phyloP scores from a whole-genome alignment of 306 rosid genomes.

The Oxytropis ochrocephala region DNA sequence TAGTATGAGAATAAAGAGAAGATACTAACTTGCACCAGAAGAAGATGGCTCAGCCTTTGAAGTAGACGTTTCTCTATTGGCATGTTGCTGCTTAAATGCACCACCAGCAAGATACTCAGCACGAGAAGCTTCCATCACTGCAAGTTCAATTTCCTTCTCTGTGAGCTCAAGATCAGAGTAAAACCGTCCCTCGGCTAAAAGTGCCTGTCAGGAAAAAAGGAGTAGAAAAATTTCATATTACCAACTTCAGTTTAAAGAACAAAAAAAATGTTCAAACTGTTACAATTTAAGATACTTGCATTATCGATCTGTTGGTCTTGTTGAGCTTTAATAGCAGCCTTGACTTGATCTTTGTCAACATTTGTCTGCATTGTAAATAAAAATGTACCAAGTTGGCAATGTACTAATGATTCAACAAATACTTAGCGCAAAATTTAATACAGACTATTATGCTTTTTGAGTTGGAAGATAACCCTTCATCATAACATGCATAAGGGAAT shows the following conservation, averaged over 20 bases:
- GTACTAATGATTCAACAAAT: not conserved
- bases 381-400: not conserved
- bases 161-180: slow-evolving; percentile 98
- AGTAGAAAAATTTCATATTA: not conserved
- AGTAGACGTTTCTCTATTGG: slow-evolving; percentile 59
- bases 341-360: slow-evolving; percentile 87
- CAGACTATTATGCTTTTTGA: not conserved
- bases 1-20: not conserved
- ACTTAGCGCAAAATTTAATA: not conserved
- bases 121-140: slow-evolving; percentile 85
- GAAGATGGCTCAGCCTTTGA: slow-evolving; percentile 88
- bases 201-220: slow-evolving; percentile 54
- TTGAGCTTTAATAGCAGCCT: slow-evolving; percentile 90
- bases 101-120: slow-evolving; percentile 66
- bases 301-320: slow-evolving; percentile 89
- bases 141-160: slow-evolving; percentile 88
- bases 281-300: slow-evolving; percentile 39
- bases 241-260: not conserved
- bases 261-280: not conserved
- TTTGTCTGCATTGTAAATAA: slow-evolving; percentile 54
- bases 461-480: not conserved
- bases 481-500: not conserved
- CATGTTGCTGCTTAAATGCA: slow-evolving; percentile 49
- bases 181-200: slow-evolving; percentile 87
- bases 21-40: slow-evolving; percentile 83